Conservation (phyloP, 2,329 filamentous ascomycete genomes). For the Xylariaceae sp. region DNA sequence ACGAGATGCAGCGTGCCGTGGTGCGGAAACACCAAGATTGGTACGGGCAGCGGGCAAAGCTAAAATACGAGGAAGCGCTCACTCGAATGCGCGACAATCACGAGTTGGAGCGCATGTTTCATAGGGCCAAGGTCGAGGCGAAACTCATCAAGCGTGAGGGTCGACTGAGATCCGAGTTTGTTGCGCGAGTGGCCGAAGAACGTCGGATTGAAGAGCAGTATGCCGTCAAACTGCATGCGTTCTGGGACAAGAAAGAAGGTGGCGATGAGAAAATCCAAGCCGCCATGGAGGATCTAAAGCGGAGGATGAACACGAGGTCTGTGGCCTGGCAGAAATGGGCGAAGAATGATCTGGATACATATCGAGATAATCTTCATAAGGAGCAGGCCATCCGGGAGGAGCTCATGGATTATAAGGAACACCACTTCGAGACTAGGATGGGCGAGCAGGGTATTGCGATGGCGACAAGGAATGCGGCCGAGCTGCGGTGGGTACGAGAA, state of each 20-base stretch:
- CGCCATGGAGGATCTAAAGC: slow-evolving; percentile 34
- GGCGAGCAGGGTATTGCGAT: slow-evolving; percentile 32
- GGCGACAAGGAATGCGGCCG: slow-evolving; percentile 35
- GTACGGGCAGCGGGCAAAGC: slow-evolving; percentile 21
- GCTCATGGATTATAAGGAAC: slow-evolving; percentile 38
- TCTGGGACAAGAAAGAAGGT: slow-evolving; percentile 36
- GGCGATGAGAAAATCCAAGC: slow-evolving; percentile 29
- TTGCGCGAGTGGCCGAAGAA: slow-evolving; percentile 38
- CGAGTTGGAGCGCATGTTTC: slow-evolving; percentile 29
- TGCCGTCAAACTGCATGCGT: slow-evolving; percentile 34
- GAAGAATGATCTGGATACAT: slow-evolving; percentile 37
- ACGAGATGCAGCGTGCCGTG: slow-evolving; percentile 39
- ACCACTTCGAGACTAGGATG: slow-evolving; percentile 27
- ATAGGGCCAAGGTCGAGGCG: slow-evolving; percentile 25
- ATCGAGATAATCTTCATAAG: slow-evolving; percentile 36
- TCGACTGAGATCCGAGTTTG: slow-evolving; percentile 38
- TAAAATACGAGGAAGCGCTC: slow-evolving; percentile 24
- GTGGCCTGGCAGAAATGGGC: slow-evolving; percentile 39
- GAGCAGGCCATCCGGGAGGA: slow-evolving; percentile 38
- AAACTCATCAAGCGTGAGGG: slow-evolving; percentile 34
- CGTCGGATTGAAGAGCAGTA: slow-evolving; percentile 42
- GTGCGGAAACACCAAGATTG: slow-evolving; percentile 31
- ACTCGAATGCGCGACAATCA: slow-evolving; percentile 34
- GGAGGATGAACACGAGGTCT: slow-evolving; percentile 39
- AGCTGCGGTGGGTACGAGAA: slow-evolving; percentile 44